These are phyloP conservation scores for Candida tetrigidarum DNA, from an alignment of 1,139 yeast species.

Conservation along the genomic window DNA sequence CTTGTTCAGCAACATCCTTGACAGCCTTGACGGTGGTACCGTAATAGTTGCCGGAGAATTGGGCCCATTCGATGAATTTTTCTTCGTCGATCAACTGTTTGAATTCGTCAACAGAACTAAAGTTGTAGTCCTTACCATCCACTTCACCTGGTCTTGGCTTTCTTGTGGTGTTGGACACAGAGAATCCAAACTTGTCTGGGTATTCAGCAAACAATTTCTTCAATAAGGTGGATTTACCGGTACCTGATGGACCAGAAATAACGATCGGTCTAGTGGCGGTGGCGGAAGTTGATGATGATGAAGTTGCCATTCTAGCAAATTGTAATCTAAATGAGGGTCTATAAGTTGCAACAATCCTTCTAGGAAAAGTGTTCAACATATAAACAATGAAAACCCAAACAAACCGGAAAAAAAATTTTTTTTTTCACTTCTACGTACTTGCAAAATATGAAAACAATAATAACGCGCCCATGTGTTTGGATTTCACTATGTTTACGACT, in stretches of 20 bases:
- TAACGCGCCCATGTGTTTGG: no score
- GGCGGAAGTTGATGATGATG: constrained; percentile 6
- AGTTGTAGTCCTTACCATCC: constrained; percentile 89
- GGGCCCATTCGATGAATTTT: constrained; percentile 96
- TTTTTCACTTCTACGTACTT: neutral
- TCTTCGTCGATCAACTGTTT: constrained; percentile 69
- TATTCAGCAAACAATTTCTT: constrained; percentile 88
- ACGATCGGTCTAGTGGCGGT: constrained; percentile 71
- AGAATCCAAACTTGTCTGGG: constrained; percentile 90
- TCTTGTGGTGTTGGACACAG: constrained; percentile 94
- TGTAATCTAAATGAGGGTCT: constrained; percentile 1
- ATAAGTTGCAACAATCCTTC: neutral
- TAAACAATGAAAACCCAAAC: neutral
- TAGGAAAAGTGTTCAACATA: constrained; percentile 1
- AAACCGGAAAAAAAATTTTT: neutral
- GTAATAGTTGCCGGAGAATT: constrained; percentile 95
- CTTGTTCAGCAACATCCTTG: constrained; percentile 65
- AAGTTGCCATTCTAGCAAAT: neutral
- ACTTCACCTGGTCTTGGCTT: constrained; percentile 90
- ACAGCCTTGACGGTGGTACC: constrained; percentile 93
- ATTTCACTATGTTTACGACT: no score
- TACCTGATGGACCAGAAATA: constrained; percentile 95
- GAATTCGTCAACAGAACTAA: constrained; percentile 78
- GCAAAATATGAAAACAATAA: no score
- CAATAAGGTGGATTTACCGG: constrained; percentile 94